Base-by-base conservation (phyloP, 2,329 filamentous ascomycete genomes). In the Escovopsis sp. region DNA sequence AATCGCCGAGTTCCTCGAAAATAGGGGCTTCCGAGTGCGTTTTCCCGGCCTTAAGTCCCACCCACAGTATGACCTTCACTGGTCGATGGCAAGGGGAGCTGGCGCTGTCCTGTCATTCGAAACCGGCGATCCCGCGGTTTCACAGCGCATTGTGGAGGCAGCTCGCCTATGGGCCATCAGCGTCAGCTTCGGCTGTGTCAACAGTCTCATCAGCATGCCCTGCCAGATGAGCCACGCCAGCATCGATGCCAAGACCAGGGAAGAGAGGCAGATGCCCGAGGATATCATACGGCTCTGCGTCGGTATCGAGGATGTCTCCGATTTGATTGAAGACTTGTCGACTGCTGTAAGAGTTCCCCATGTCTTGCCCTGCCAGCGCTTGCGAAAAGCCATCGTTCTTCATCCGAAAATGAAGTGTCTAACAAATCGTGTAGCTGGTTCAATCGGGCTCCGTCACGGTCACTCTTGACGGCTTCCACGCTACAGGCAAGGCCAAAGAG, bases 201-300 rank as follows among this genome's bases (percentile, higher is more conserved):
- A 98, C 68, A 94, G 85, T 59, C 68, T 98, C 60, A 98, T 98
- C 63, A 95, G 88, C 67, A 95, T 98, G 89, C 89, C 91, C 8
- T 98, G 91, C 66, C 87, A 89, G 56, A 98, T 98, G 93, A 96
- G 89, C 64, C 91, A 98, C 64, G 91, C 91, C 34, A 94, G 86
- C 59, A 98, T 98, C 56, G 91, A 96, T 58, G 85, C 87, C 45
- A 94, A 94, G 68, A 96, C 88, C 41, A 73, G 91, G 52, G 72
- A 77, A 54, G 87, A 94, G 65, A 75, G 88, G 49, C 81, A 89
- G 50, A 83, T 98, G 79, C 91, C 91, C 10, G 91, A 98, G 64
- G 91, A 98, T 60, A 82, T 98, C 47, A 96, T 98, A 54, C 75
- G 91, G 43, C 65, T 98, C 43, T 98, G 91, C 57, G 87, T 98